Evolutionary conservation across 2,329 filamentous ascomycete genomes (phyloP), one percentile per base, ranked within the genome.

Genomic region (Apiospora sp.): DNA sequence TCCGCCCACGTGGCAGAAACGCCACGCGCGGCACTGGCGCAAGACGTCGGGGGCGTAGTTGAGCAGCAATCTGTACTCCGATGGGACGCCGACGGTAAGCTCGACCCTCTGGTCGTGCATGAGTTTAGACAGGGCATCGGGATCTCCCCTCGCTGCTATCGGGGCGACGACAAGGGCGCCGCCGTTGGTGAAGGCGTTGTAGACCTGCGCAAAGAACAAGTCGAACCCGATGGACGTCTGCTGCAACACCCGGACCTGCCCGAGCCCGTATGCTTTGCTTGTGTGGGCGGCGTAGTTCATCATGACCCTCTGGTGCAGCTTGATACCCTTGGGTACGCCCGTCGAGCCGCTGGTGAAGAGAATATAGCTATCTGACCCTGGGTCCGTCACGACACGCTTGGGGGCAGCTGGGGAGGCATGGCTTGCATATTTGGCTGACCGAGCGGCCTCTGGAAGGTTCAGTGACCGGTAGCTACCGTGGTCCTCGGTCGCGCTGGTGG

Each of bases 151-250:
- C 1, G 69, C 54, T 0, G 67, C 51, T 1, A 71, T 37, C 0
- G 80, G 76, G 0, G 78, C 82, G 3, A 86, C 75, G 49, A 78
- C 49, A 6, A 58, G n/a, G 13, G 51, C 8, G 4, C 80, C 82
- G 3, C 83, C 82, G 58, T 76, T 77, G 1, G 72, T 73, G 6
- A 85, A 75, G 0, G 77, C 79, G 3, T 73, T 72, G 70, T 81
- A 80, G 16, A 79, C 79, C 61, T 84, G 80, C 3, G 74, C 75
- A 0, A 81, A 43, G 0, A 80, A 80, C 16, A 80, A 43, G 71
- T 85, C 81, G 71, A 84, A 85, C 1, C 77, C 76, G 16, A 80
- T 74, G 1, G 81, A 72, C 44, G 74, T 81, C 68, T 85, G 82
- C 70, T 84, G 83, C 7, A 85, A 75, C 7, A 82, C 75, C 14